A percentile compares a stretch with the other conserved stretches of the same genome.
Conservation (phyloP, 768 basidiomycete species). For the Boletus eberwhitei region DNA sequence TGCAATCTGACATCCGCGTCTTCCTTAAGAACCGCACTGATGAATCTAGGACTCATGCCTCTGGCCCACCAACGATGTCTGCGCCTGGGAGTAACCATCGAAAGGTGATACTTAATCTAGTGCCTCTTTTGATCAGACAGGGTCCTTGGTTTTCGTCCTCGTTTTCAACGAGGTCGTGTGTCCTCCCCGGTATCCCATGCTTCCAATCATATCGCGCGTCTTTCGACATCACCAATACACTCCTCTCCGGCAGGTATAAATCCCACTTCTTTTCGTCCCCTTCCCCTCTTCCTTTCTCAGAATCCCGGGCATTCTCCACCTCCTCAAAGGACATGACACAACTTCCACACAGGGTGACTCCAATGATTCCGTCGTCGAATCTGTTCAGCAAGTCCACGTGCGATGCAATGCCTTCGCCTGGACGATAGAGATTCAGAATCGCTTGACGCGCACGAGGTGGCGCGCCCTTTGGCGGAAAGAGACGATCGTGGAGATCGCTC, state of each 20-base stretch:
- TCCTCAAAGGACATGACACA: slow-evolving; percentile 75
- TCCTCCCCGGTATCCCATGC: slow-evolving; percentile 75
- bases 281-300: neutral
- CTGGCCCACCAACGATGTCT: slow-evolving; percentile 67
- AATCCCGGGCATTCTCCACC: slow-evolving; percentile 11
- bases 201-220: slow-evolving; percentile 85
- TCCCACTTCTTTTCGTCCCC: slow-evolving; percentile 28
- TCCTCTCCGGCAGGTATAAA: slow-evolving; percentile 72
- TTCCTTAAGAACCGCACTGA: neutral
- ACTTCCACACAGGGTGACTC: slow-evolving; percentile 76
- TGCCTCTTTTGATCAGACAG: slow-evolving; percentile 48
- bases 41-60: slow-evolving; percentile 12
- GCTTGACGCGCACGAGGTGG: slow-evolving; percentile 66
- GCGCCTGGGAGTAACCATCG: slow-evolving; percentile 85
- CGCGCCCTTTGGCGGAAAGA: slow-evolving; percentile 50
- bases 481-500: slow-evolving; percentile 44
- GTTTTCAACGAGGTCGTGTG: slow-evolving; percentile 55
- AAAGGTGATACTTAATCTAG: slow-evolving; percentile 79
- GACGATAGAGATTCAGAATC: slow-evolving; percentile 85
- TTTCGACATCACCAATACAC: slow-evolving; percentile 72
- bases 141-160: slow-evolving; percentile 18
- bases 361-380: slow-evolving; percentile 88
- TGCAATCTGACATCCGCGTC: neutral
- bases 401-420: slow-evolving; percentile 85
- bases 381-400: slow-evolving; percentile 84